Conservation (phyloP, 1,284 basidiomycete genomes). For the Trichosporon sp. region DNA sequence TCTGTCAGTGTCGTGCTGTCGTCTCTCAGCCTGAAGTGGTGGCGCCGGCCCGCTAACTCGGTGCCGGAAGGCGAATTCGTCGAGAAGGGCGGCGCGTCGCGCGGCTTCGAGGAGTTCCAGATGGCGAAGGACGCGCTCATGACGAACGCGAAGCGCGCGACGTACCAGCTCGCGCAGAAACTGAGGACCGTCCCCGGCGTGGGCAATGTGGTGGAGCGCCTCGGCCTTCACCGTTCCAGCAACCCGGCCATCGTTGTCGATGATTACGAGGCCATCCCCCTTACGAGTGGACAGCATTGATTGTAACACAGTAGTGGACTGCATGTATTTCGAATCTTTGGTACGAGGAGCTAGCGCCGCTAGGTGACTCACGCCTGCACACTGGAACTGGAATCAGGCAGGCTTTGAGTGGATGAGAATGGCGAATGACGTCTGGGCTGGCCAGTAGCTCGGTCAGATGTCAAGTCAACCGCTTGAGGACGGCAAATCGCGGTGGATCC, state of each 20-base stretch:
- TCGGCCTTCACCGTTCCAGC: conserved; percentile 23
- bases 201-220: conserved; percentile 21
- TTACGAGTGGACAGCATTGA: conserved; percentile 3
- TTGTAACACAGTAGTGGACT: background rate
- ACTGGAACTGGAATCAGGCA: background rate
- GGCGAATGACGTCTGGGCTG: too few species aligned
- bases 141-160: conserved; percentile 20
- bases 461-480: too few species aligned
- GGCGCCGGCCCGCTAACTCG: conserved; percentile 67
- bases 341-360: too few species aligned
- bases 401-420: too few species aligned
- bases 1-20: conserved; percentile 93
- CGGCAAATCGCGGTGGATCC: too few species aligned
- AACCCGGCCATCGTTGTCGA: conserved; percentile 13
- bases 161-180: conserved; percentile 12
- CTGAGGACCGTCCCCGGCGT: conserved; percentile 18
- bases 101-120: conserved; percentile 23
- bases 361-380: background rate
- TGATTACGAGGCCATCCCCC: conserved; percentile 42
- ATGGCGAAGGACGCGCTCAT: background rate
- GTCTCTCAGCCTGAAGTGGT: conserved; percentile 80
- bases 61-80: conserved; percentile 61
- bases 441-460: too few species aligned
- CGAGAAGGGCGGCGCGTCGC: conserved; percentile 36
- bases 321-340: background rate